A percentile compares a stretch with the other conserved stretches of the same genome.
phyloP scores from a whole-genome alignment of 2,329 filamentous ascomycete species.

The Lasiodiplodia sp. region DNA sequence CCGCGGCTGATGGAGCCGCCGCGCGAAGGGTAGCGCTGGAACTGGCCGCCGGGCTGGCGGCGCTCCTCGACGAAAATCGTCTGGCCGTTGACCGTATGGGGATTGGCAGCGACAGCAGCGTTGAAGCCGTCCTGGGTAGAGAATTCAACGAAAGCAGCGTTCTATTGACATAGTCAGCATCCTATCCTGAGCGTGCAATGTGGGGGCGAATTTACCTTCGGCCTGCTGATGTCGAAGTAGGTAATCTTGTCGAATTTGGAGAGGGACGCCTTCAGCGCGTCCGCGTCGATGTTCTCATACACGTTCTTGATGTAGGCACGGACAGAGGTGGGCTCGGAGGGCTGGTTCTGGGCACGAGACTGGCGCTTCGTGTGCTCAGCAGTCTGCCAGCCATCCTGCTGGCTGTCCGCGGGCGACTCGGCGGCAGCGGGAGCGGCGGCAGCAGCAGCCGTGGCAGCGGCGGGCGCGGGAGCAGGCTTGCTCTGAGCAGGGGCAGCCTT shows the following conservation, averaged over 20 bases:
- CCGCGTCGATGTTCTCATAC: slow-evolving; percentile 81
- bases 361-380: slow-evolving; percentile 87
- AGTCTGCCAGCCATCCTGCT: slow-evolving; percentile 79
- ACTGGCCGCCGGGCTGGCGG: slow-evolving; percentile 62
- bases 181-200: no score
- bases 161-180: slow-evolving; percentile 62
- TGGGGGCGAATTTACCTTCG: slow-evolving; percentile 69
- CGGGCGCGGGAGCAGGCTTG: slow-evolving; percentile 36
- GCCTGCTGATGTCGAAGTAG: slow-evolving; percentile 70
- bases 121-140: slow-evolving; percentile 80
- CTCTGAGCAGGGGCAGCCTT: slow-evolving; percentile 38
- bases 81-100: slow-evolving; percentile 83
- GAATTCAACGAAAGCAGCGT: slow-evolving; percentile 97
- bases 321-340: slow-evolving; percentile 75
- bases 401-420: slow-evolving; percentile 48
- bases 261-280: slow-evolving; percentile 74
- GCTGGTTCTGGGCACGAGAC: slow-evolving; percentile 73
- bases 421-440: slow-evolving; percentile 37
- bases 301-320: slow-evolving; percentile 97
- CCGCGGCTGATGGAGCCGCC: slow-evolving; percentile 59
- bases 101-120: slow-evolving; percentile 83
- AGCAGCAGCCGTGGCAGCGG: slow-evolving; percentile 41
- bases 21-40: slow-evolving; percentile 46
- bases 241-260: slow-evolving; percentile 71
- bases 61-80: slow-evolving; percentile 89